Base-by-base conservation (phyloP, 2,329 filamentous ascomycete species). In the Dothistroma pini region DNA sequence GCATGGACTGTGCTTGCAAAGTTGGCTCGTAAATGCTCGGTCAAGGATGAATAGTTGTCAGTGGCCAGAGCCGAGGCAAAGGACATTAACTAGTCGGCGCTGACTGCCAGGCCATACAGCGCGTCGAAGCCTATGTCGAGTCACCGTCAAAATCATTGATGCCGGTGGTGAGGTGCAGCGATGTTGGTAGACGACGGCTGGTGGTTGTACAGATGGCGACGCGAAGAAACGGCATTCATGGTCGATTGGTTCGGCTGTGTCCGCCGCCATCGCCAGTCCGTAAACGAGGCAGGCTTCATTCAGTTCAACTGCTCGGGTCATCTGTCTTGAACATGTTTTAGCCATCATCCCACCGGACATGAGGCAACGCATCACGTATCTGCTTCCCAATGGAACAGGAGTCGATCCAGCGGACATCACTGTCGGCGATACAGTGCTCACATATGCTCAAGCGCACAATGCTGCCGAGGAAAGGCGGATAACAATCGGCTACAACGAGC, bases 391-490 rank as follows among this genome's bases (percentile, higher is more conserved):
- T n/a, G 84, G 87, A 49, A 79, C 84, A 59, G 81, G 81, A 1
- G 81, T 93, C 63, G 84, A 89, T 56, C 88, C 89, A 0, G 77
- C 83, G 1, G 79, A 84, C 51, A 76, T 96, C 56, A 75, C 81
- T 12, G 76, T 96, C 49, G 78, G 79, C 50, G 77, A 80, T 49
- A 77, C 80, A 52, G 74, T 75, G 10, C 75, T 89, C 19, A 80
- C 80, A 2, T 76, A 96, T 57, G 79, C 79, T 1, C 83, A 81
- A 2, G 74, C 95, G 48, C 75, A 61, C 7, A 34, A 84, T 55
- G 89, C 89, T 21, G 86, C 86, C 14, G 87, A 90, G 66, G 90
- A 97, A 76, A 90, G 95, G 72, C 85, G 89, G 62, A 76, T 93
- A 67, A 96, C 91, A 0, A 76, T 95, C 63, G 81, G 83, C 41